Evolutionary conservation across 345 rosid genomes (phyloP), one percentile per base, ranked within the genome.

Genomic region (Rhodamnia rubescens): DNA sequence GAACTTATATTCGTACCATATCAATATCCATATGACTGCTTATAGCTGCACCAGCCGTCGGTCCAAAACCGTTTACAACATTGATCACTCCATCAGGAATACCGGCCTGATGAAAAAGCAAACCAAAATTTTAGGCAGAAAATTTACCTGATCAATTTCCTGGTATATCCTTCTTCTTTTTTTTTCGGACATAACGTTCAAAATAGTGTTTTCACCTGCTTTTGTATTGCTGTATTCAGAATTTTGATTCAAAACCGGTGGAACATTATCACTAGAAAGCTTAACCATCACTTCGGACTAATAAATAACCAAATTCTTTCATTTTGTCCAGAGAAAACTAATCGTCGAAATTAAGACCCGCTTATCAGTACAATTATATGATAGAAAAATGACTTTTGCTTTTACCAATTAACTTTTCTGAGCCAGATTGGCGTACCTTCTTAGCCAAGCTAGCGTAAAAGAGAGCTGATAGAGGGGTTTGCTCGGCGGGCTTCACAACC

Each of bases 401-500:
- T 2, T 29, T 27, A 29, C 40, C 6, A 27, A 27, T 13, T 59
- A 59, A 59, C 20, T 27, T 13, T 59, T 13, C 13, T 0, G 20
- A 27, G 36, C 13, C 32, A 8, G 11, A 29, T 29, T 1, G 40
- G 8, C 86, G 56, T 84, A 92, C 95, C 88, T 64, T 88, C 84
- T 92, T 91, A 15, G 95, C 90, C 6, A 94, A 92, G 86, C 91
- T 86, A 61, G 93, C 97, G 86, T 91, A 94, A 84, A 87, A 95
- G 50, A 96, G 92, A 74, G 99, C 99, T 0, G 98, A 91, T 55
- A 95, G 98, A 2, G 99, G 95, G 5, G 98, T 95, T 80, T 94
- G 98, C 92, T 96, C 98, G 1, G 99, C 98, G 10, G 98, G 98
- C 88, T 96, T 96, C 85, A 95, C 86, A 74, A 96, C 89, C 90